Evolutionary conservation across 805 yeast species (phyloP), one percentile per base, ranked within the genome.

Genomic region (Kodamaea kaohsiungensis): DNA sequence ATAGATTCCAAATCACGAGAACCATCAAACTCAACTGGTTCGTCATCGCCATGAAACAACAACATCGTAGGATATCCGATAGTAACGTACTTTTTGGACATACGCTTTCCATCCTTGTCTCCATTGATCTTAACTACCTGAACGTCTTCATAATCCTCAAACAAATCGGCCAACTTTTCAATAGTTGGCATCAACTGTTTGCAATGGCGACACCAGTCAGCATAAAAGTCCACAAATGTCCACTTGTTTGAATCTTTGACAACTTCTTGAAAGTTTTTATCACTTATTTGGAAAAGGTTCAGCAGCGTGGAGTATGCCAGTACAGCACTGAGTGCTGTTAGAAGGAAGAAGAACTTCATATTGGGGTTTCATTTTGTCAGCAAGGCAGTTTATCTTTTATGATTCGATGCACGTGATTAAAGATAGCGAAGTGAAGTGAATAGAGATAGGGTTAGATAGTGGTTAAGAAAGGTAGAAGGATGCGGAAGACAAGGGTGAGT

Each of bases 171-270:
- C 10, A 76, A 60, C 60, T 69, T 61, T 50, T 64, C 75, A 61
- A 65, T 62, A 0, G 60, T 60, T 5, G 90, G 90, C 65, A 73
- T 76, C 62, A 86, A 64, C 38, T 72, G 74, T 64, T 81, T 81
- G 65, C 91, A 86, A 65, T 86, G 90, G 38, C 84, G 72, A 67
- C 91, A 86, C 91, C 91, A 86, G 51, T 82, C 84, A 8, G 91
- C 89, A 61, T 80, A 85, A 59, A 80, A 79, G 65, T 77, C 71
- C 59, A 78, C 73, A 67, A 81, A 64, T 3, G 74, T 68, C 57
- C 65, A 74, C 55, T 73, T 76, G 35, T 81, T 85, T 5, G 87
- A 80, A 46, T 83, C 80, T 52, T 79, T 70, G 15, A 84, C 87
- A 43, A 82, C 67, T 15, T 78, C 80, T 51, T 83, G 81, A 64